phyloP scores from a whole-genome alignment of 371 early-diverging fungal species.

The Apophysomyces elegans region DNA sequence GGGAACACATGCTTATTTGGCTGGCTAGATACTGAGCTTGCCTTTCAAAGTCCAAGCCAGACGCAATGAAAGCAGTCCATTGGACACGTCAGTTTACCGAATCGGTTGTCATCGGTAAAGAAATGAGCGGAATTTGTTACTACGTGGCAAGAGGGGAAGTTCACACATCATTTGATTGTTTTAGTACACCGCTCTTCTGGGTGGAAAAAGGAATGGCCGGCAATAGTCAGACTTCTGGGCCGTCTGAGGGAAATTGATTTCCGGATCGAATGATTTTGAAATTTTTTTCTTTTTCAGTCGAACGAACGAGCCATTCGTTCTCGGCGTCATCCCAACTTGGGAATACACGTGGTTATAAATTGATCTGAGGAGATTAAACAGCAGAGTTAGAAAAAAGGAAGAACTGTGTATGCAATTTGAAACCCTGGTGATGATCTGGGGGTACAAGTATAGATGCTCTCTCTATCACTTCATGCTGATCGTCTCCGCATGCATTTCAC shows the following conservation, averaged over 20 bases:
- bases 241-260: not conserved
- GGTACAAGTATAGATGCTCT: not conserved
- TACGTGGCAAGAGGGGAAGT: too few species aligned
- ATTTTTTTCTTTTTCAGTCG: slow-evolving; percentile 2
- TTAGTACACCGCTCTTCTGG: too few species aligned
- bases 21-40: too few species aligned
- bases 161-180: too few species aligned
- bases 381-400: not conserved
- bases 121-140: not conserved
- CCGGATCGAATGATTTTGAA: slow-evolving; percentile 12
- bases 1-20: too few species aligned
- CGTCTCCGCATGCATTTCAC: slow-evolving; percentile 5
- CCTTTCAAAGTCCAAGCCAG: too few species aligned
- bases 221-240: too few species aligned
- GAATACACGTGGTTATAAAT: slow-evolving; percentile 2
- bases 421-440: not conserved
- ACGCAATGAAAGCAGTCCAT: not conserved
- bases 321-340: slow-evolving; percentile 8
- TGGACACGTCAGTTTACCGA: not conserved
- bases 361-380: not conserved
- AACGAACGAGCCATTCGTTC: slow-evolving; percentile 7
- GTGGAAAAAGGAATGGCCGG: not conserved
- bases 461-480: slow-evolving; percentile 1
- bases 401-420: too few species aligned
- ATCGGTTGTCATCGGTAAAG: not conserved